Percentiles rank a stretch among this genome's conserved stretches.
Evolutionary conservation across 2,329 filamentous ascomycete genomes (phyloP).

Genomic region (Volutella citrinella): DNA sequence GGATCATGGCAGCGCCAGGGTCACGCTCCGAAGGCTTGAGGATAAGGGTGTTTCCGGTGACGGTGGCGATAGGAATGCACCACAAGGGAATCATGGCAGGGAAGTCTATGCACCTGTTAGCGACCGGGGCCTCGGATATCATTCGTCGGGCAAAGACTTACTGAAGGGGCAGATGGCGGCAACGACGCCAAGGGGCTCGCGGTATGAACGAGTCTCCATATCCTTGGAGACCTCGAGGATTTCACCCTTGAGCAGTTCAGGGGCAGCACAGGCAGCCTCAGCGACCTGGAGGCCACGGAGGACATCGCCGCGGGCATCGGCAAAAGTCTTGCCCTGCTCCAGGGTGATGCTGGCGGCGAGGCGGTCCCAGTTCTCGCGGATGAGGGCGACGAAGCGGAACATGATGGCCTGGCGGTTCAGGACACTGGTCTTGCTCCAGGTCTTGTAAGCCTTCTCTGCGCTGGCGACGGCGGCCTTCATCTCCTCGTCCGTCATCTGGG

Average conservation of each 20-base stretch:
- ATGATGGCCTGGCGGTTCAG: constrained; percentile 78
- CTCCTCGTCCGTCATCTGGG: constrained; percentile 76
- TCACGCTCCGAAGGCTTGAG: constrained; percentile 86
- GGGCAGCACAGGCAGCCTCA: constrained; percentile 76
- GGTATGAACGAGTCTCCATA: constrained; percentile 83
- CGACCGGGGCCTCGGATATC: not conserved
- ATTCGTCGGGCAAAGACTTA: constrained; percentile 41
- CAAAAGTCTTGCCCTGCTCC: constrained; percentile 86
- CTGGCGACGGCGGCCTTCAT: constrained; percentile 72
- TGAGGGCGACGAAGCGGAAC: constrained; percentile 79
- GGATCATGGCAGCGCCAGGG: constrained; percentile 80
- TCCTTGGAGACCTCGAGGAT: constrained; percentile 83
- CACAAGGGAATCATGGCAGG: constrained; percentile 92
- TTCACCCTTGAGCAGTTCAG: constrained; percentile 79
- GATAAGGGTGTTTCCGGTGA: constrained; percentile 80
- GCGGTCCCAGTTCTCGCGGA: constrained; percentile 81
- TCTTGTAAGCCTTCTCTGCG: constrained; percentile 71
- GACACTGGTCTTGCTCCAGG: constrained; percentile 70
- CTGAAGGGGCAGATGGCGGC: constrained; percentile 87
- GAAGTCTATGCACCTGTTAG: constrained; percentile 60
- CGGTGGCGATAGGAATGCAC: constrained; percentile 81
- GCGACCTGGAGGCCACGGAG: constrained; percentile 80
- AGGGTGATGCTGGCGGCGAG: constrained; percentile 81
- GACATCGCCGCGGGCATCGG: constrained; percentile 78
- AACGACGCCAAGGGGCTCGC: constrained; percentile 76